Percentiles rank a stretch among this genome's conserved stretches.
These are phyloP conservation scores for Porodaedalea pini DNA, from an alignment of 1,284 basidiomycete genomes.

Conservation along the genomic window DNA sequence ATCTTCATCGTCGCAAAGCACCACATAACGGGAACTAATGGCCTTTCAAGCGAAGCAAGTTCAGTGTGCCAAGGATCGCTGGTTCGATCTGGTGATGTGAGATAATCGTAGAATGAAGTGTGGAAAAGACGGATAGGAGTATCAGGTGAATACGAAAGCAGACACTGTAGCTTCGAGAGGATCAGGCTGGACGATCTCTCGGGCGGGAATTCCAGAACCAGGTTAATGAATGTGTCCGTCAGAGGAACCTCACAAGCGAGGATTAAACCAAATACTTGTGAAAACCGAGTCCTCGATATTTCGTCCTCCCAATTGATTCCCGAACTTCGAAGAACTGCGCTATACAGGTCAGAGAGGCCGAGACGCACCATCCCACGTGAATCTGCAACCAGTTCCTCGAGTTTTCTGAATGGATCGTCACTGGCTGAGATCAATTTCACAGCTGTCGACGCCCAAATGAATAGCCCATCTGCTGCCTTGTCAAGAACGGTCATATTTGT, in stretches of 20 bases:
- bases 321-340: background rate
- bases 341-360: background rate
- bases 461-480: slow-evolving; percentile 26
- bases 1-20: slow-evolving; percentile 1
- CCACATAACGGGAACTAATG: background rate
- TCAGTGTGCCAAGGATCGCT: background rate
- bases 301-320: background rate
- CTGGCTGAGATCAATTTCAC: slow-evolving; percentile 21
- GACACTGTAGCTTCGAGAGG: background rate
- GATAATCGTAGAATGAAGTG: slow-evolving; percentile 9
- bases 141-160: background rate
- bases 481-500: slow-evolving; percentile 24
- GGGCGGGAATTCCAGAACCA: background rate
- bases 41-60: background rate
- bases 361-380: background rate
- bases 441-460: slow-evolving; percentile 31
- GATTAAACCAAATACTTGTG: background rate
- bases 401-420: background rate
- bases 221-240: background rate
- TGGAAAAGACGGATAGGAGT: slow-evolving; percentile 1
- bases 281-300: background rate
- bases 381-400: background rate
- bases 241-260: background rate
- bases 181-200: background rate
- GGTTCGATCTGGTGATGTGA: background rate